A percentile compares a stretch with the other conserved stretches of the same genome.
These are phyloP conservation scores for Lipomyces oligophaga DNA, from an alignment of 805 yeast species.

Conservation along the genomic window DNA sequence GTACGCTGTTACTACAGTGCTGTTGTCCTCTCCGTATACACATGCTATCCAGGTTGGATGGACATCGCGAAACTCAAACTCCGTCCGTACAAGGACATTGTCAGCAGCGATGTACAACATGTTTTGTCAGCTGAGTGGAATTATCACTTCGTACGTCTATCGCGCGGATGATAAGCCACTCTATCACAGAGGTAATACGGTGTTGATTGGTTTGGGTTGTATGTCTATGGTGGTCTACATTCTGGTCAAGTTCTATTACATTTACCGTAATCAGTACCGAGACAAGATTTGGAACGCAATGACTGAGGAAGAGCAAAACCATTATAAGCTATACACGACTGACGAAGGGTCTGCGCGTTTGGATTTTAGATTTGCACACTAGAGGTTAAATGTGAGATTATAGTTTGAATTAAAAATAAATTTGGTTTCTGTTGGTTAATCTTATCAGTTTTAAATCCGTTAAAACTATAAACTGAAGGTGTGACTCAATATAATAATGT, in stretches of 20 bases:
- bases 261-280: slow-evolving; percentile 36
- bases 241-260: slow-evolving; percentile 37
- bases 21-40: slow-evolving; percentile 47
- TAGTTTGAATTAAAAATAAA: neutral
- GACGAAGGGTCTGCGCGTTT: slow-evolving; percentile 59
- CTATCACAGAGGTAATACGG: slow-evolving; percentile 54
- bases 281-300: slow-evolving; percentile 50
- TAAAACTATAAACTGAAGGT: too few species aligned
- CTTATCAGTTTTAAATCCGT: too few species aligned
- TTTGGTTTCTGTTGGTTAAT: too few species aligned
- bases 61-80: slow-evolving; percentile 59
- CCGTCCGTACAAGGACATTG: slow-evolving; percentile 61
- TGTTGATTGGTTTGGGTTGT: slow-evolving; percentile 34
- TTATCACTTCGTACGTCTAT: slow-evolving; percentile 56
- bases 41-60: slow-evolving; percentile 57
- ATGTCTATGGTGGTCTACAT: slow-evolving; percentile 32
- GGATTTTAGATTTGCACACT: slow-evolving; percentile 45
- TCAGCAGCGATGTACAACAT: slow-evolving; percentile 64
- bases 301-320: slow-evolving; percentile 48
- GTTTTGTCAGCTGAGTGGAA: slow-evolving; percentile 56
- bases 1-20: slow-evolving; percentile 29
- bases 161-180: slow-evolving; percentile 54
- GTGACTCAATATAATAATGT: too few species aligned
- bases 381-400: too few species aligned
- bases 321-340: slow-evolving; percentile 45